phyloP scores from a whole-genome alignment of 345 rosid genomes.

The Lagerstroemia speciosa region DNA sequence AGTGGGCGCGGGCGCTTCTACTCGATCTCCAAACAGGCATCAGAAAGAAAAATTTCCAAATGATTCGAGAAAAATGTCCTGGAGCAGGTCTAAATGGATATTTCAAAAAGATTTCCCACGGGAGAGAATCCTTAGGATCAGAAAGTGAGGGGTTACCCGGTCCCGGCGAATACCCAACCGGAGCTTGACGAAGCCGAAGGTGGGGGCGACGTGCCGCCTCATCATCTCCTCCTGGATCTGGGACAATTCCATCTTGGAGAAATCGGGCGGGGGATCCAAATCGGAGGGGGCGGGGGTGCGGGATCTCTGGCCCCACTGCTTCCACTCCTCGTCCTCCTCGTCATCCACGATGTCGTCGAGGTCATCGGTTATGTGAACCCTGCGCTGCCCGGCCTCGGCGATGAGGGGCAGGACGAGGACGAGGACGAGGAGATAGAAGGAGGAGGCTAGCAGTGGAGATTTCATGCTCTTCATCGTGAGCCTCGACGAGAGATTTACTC shows the following conservation, averaged over 20 bases:
- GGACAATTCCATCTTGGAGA: constrained; percentile 39
- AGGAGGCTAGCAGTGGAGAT: not conserved
- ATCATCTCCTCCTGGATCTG: constrained; percentile 60
- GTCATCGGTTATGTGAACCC: constrained; percentile 73
- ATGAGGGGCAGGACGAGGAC: constrained; percentile 4
- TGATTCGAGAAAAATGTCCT: no score
- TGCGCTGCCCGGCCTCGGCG: constrained; percentile 44
- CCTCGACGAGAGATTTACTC: not conserved
- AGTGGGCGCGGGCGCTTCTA: no score
- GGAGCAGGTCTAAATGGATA: no score
- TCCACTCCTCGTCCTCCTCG: constrained; percentile 93
- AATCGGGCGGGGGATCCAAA: constrained; percentile 65
- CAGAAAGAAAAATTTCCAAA: no score
- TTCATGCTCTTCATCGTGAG: not conserved
- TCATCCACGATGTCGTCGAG: constrained; percentile 78
- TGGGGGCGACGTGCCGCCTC: constrained; percentile 52
- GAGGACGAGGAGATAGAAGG: not conserved
- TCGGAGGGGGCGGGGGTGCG: not conserved
- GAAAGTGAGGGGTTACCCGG: constrained; percentile 27
- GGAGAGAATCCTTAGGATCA: not conserved
- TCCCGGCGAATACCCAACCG: constrained; percentile 54
- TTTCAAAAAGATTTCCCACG: no score
- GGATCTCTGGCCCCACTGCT: constrained; percentile 69
- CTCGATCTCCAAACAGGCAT: no score
- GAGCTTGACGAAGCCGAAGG: constrained; percentile 85